These are phyloP conservation scores for Pythium pyrilobum DNA, from an alignment of 352 stramenopile species.

Conservation along the genomic window DNA sequence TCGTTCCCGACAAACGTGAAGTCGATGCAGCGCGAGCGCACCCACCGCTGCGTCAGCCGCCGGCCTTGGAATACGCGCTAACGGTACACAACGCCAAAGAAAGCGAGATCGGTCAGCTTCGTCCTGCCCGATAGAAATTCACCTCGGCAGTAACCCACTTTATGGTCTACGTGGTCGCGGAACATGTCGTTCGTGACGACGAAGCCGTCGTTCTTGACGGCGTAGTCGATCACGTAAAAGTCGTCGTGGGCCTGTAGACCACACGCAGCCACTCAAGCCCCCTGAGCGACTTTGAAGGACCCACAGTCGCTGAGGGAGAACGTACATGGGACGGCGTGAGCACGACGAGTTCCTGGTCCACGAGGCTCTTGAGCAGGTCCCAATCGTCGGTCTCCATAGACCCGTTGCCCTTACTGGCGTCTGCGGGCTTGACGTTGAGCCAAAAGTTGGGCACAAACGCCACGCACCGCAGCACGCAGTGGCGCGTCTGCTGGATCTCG, in stretches of 20 bases:
- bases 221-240: constrained; percentile 91
- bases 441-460: constrained; percentile 81
- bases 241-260: constrained; percentile 75
- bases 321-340: constrained; percentile 67
- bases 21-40: constrained; percentile 69
- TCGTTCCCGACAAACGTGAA: constrained; percentile 89
- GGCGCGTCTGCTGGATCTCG: constrained; percentile 22
- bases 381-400: constrained; percentile 46
- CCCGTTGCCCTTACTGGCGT: constrained; percentile 26
- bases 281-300: too few species aligned
- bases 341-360: constrained; percentile 61
- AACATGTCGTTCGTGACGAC: constrained; percentile 93
- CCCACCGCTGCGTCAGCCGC: constrained; percentile 50
- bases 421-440: constrained; percentile 56
- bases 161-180: constrained; percentile 80
- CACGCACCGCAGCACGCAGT: constrained; percentile 50
- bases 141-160: constrained; percentile 23
- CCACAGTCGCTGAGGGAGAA: too few species aligned
- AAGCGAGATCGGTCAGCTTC: too few species aligned
- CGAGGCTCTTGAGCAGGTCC: constrained; percentile 40
- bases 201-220: constrained; percentile 81
- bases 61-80: constrained; percentile 67
- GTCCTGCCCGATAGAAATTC: too few species aligned
- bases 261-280: neutral
- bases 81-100: neutral